Conservation (phyloP, 2,329 filamentous ascomycete species). For the Penicillium janthinellum region DNA sequence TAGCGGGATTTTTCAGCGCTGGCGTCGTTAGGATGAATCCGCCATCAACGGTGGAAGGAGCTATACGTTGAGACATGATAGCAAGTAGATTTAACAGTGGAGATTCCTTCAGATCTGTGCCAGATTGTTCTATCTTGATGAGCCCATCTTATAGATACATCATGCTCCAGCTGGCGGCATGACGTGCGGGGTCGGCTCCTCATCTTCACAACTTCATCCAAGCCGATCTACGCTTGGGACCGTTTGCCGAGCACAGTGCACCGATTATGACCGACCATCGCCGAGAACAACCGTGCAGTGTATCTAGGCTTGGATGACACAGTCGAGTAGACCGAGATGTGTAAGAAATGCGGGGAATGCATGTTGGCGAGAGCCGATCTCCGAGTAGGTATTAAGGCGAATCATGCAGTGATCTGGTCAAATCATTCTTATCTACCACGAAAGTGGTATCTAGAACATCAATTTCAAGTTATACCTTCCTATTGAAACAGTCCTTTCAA, state of each 20-base stretch:
- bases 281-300: background rate
- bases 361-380: conserved; percentile 4
- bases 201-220: background rate
- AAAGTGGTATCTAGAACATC: background rate
- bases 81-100: background rate
- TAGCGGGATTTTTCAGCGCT: conserved; percentile 23
- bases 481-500: background rate
- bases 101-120: background rate
- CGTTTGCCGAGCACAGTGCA: conserved; percentile 12
- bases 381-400: conserved; percentile 4
- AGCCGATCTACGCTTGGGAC: background rate
- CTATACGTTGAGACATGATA: conserved; percentile 7
- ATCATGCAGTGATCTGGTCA: background rate
- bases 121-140: background rate
- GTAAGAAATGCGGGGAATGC: conserved; percentile 4
- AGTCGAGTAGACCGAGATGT: background rate
- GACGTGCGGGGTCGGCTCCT: conserved; percentile 8
- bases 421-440: background rate
- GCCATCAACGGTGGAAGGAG: conserved; percentile 19
- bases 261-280: conserved; percentile 17
- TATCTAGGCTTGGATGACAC: background rate
- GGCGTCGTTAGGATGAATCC: conserved; percentile 23
- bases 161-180: background rate
- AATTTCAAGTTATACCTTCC: background rate
- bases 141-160: background rate